Conservation (phyloP, 192 early-diverging fungal species). For the Pilobolus umbonatus region DNA sequence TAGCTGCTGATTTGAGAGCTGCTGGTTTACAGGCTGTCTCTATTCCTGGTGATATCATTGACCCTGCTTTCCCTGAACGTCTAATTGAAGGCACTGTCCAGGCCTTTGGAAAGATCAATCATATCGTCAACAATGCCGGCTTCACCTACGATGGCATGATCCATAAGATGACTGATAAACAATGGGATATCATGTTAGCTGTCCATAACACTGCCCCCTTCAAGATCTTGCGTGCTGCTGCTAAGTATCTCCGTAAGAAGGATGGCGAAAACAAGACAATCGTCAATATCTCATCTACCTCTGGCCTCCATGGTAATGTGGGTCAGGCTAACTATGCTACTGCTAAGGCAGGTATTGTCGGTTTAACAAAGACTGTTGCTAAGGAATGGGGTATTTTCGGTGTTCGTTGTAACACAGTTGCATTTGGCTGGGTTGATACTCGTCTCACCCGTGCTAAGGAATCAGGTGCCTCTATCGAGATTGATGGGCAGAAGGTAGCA, state of each 20-base stretch:
- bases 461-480: slow-evolving; percentile 52
- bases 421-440: slow-evolving; percentile 61
- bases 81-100: slow-evolving; percentile 51
- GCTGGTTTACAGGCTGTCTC: slow-evolving; percentile 87
- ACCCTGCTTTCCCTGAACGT: slow-evolving; percentile 49
- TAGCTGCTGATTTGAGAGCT: slow-evolving; percentile 79
- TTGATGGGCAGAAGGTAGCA: slow-evolving; percentile 55
- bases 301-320: slow-evolving; percentile 86
- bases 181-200: slow-evolving; percentile 87
- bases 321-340: slow-evolving; percentile 94
- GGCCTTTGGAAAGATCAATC: slow-evolving; percentile 71
- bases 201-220: slow-evolving; percentile 64
- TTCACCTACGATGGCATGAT: slow-evolving; percentile 94
- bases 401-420: slow-evolving; percentile 59
- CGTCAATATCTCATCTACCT: slow-evolving; percentile 56
- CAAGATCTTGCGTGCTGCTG: slow-evolving; percentile 56
- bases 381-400: slow-evolving; percentile 65
- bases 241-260: slow-evolving; percentile 52
- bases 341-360: slow-evolving; percentile 90
- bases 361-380: slow-evolving; percentile 89
- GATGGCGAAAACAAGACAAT: slow-evolving; percentile 51
- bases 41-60: slow-evolving; percentile 55
- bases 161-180: slow-evolving; percentile 81
- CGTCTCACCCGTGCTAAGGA: slow-evolving; percentile 63
- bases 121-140: slow-evolving; percentile 96